A percentile compares a stretch with the other conserved stretches of the same genome.
phyloP scores from a whole-genome alignment of 371 early-diverging fungal species.

The Synchytrium microbalum region DNA sequence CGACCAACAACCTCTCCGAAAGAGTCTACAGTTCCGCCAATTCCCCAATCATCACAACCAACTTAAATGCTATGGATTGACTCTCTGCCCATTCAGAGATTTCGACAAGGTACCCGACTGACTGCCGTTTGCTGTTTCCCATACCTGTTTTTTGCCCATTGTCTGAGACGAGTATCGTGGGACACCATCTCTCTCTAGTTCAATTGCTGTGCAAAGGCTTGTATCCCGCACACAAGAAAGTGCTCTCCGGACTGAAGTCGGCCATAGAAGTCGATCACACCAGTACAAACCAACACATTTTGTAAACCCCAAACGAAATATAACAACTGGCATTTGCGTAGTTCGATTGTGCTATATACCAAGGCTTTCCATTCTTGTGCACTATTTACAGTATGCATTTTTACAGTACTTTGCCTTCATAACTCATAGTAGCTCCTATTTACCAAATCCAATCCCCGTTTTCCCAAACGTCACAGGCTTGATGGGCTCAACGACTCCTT shows the following conservation, averaged over 20 bases:
- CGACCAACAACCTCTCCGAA: conserved; percentile 25
- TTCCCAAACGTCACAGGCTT: neutral
- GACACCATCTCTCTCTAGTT: conserved; percentile 10
- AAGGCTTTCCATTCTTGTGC: no score
- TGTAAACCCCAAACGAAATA: no score
- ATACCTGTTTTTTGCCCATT: neutral
- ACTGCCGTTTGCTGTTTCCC: neutral
- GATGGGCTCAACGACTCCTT: neutral
- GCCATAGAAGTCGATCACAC: no score
- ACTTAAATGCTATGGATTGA: conserved; percentile 22
- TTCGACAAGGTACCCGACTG: conserved; percentile 34
- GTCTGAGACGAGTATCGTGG: conserved; percentile 3
- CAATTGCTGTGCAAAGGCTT: conserved; percentile 30
- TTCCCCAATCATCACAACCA: conserved; percentile 12
- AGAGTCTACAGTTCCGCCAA: conserved; percentile 8
- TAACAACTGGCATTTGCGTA: no score
- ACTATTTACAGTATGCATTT: no score
- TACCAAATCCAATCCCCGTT: neutral
- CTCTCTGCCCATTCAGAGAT: conserved; percentile 43
- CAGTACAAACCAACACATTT: no score
- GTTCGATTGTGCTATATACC: no score
- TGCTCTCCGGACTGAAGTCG: conserved; percentile 29
- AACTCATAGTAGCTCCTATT: no score
- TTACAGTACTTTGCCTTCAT: no score
- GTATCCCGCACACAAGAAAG: conserved; percentile 41